A percentile compares a stretch with the other conserved stretches of the same genome.
Conservation (phyloP, 495 filamentous ascomycete species). For the Xanthoparmelia taractica region DNA sequence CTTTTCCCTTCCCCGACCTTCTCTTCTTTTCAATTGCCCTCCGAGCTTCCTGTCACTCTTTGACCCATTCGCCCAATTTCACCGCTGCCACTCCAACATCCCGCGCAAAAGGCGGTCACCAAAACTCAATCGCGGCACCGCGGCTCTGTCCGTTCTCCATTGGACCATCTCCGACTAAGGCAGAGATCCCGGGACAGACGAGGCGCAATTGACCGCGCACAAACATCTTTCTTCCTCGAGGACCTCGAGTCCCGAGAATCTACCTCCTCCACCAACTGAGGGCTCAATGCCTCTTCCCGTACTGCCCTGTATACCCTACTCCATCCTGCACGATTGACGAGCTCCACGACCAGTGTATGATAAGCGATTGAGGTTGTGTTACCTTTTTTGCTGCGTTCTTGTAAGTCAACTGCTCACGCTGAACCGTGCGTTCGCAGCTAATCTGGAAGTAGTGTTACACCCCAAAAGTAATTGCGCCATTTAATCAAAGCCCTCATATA, state of each 20-base stretch:
- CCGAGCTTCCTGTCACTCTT: slow-evolving; percentile 5
- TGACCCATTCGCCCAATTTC: background rate
- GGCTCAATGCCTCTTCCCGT: background rate
- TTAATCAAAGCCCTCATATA: background rate
- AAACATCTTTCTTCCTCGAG: slow-evolving; percentile 9
- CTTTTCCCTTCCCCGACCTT: background rate
- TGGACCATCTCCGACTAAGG: slow-evolving; percentile 6
- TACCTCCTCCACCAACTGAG: slow-evolving; percentile 1
- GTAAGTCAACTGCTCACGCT: background rate
- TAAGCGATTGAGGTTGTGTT: slow-evolving; percentile 16
- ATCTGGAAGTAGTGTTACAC: background rate
- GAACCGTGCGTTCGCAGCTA: background rate
- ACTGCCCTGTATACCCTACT: background rate
- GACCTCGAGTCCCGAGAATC: background rate
- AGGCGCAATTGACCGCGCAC: slow-evolving; percentile 18
- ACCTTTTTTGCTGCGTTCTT: slow-evolving; percentile 4
- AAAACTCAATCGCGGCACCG: slow-evolving; percentile 14
- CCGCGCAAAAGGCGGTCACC: slow-evolving; percentile 20
- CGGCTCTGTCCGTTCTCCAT: slow-evolving; percentile 15
- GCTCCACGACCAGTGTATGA: slow-evolving; percentile 11
- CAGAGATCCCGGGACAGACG: slow-evolving; percentile 4
- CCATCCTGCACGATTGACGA: slow-evolving; percentile 4
- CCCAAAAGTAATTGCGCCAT: slow-evolving; percentile 11
- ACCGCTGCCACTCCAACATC: background rate
- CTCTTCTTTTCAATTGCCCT: background rate